phyloP scores from a whole-genome alignment of 2,329 filamentous ascomycete genomes.

The Paraphaeosphaeria minitans region DNA sequence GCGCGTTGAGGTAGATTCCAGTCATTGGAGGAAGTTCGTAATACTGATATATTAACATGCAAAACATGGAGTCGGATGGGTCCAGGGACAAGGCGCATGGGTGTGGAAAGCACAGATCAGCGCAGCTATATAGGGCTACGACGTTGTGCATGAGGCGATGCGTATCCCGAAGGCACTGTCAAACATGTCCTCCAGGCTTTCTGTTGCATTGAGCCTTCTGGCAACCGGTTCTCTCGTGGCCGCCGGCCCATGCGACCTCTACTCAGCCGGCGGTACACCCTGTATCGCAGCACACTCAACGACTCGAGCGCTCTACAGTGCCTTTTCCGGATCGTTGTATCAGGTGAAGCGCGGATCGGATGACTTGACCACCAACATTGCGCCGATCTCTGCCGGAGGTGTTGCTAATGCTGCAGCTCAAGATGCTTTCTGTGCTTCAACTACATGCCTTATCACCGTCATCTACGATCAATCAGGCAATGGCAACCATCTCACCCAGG shows the following conservation, averaged over 20 bases:
- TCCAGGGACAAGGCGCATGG: background rate
- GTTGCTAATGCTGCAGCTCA: constrained; percentile 66
- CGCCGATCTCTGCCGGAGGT: constrained; percentile 62
- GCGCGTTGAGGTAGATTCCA: background rate
- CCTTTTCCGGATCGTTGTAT: constrained; percentile 61
- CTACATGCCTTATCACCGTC: constrained; percentile 66
- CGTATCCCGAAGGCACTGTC: background rate
- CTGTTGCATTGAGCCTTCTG: constrained; percentile 18
- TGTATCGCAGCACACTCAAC: constrained; percentile 69
- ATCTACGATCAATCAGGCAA: constrained; percentile 70
- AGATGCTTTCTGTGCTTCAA: constrained; percentile 64
- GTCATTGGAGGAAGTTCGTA: constrained; percentile 8
- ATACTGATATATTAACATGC: constrained; percentile 2
- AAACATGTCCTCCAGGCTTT: constrained; percentile 18
- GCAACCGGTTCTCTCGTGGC: constrained; percentile 44
- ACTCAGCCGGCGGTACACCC: constrained; percentile 62
- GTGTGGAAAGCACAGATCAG: background rate
- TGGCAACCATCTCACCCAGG: constrained; percentile 67
- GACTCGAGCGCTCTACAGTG: constrained; percentile 65
- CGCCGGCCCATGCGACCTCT: constrained; percentile 67
- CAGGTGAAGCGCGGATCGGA: constrained; percentile 64
- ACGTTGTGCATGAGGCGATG: background rate
- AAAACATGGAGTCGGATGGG: background rate
- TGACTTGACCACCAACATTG: constrained; percentile 54
- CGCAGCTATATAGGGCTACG: constrained; percentile 1